Evolutionary conservation across 2,329 filamentous ascomycete species (phyloP).

Genomic region (Aspergillus sp.): DNA sequence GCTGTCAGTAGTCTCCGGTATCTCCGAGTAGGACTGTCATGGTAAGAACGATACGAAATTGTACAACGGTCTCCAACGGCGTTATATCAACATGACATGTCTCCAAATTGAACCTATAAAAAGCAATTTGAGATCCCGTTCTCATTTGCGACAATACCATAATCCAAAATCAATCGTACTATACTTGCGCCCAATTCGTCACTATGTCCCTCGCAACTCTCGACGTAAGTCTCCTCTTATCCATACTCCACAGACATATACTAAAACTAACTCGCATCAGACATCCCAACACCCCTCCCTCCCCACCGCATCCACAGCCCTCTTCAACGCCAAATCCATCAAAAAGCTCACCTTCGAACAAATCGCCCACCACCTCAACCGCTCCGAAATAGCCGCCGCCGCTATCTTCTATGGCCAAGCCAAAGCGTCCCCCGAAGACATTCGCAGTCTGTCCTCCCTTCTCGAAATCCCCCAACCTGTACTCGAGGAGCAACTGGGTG

Average conservation of each 20-base stretch:
- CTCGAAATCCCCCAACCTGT: constrained; percentile 53
- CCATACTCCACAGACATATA: not conserved
- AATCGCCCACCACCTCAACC: constrained; percentile 66
- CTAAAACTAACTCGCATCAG: constrained; percentile 10
- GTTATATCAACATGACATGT: not conserved
- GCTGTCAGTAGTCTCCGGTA: too few species aligned
- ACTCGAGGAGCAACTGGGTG: constrained; percentile 58
- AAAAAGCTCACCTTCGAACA: constrained; percentile 72
- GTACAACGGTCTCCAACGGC: too few species aligned
- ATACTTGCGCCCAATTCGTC: not conserved
- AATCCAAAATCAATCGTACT: not conserved
- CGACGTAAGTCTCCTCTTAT: constrained; percentile 26
- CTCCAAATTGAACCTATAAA: not conserved
- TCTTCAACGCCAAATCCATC: constrained; percentile 73
- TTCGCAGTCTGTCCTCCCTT: constrained; percentile 58
- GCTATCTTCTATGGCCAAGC: constrained; percentile 89
- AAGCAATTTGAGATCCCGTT: too few species aligned
- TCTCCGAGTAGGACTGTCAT: too few species aligned
- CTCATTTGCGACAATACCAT: not conserved
- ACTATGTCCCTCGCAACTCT: constrained; percentile 40
- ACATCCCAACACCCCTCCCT: constrained; percentile 49
- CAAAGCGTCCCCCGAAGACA: constrained; percentile 63
- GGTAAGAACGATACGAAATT: too few species aligned
- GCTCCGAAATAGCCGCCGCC: constrained; percentile 76
- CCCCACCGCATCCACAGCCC: constrained; percentile 61